A percentile compares a stretch with the other conserved stretches of the same genome.
phyloP scores from a whole-genome alignment of 352 stramenopile genomes.

The Phytophthora uliginosa region DNA sequence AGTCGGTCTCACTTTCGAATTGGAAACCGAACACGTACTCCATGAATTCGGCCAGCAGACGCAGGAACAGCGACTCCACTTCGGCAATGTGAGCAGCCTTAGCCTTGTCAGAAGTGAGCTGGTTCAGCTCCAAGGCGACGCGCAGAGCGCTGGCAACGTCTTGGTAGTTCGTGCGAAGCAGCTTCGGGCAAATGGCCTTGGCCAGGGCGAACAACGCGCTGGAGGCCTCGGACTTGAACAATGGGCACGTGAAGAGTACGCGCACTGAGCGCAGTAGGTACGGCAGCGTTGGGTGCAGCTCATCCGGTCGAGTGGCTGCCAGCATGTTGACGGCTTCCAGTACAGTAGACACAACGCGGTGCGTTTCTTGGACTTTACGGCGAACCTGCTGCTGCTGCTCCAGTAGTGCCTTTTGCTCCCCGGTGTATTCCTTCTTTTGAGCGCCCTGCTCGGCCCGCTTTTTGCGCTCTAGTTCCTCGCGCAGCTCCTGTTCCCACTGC shows the following conservation, averaged over 20 bases:
- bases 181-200: conserved; percentile 66
- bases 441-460: conserved; percentile 57
- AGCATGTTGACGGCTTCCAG: conserved; percentile 78
- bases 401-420: conserved; percentile 68
- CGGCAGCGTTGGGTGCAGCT: conserved; percentile 80
- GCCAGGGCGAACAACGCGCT: conserved; percentile 54
- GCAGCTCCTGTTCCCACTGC: conserved; percentile 87
- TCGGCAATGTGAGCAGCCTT: conserved; percentile 48
- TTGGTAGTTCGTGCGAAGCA: conserved; percentile 76
- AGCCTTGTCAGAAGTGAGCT: conserved; percentile 49
- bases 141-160: conserved; percentile 71
- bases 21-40: conserved; percentile 87
- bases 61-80: conserved; percentile 66
- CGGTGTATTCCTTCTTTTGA: conserved; percentile 55
- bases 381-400: conserved; percentile 73
- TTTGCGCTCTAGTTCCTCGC: conserved; percentile 83
- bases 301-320: conserved; percentile 58
- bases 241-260: conserved; percentile 62
- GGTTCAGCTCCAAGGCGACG: conserved; percentile 57
- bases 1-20: conserved; percentile 83
- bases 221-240: conserved; percentile 63
- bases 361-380: conserved; percentile 52
- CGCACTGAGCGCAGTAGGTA: conserved; percentile 63
- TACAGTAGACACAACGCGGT: conserved; percentile 53
- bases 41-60: conserved; percentile 71